phyloP scores from a whole-genome alignment of 2,329 filamentous ascomycete genomes.

The Penicillium sp. region DNA sequence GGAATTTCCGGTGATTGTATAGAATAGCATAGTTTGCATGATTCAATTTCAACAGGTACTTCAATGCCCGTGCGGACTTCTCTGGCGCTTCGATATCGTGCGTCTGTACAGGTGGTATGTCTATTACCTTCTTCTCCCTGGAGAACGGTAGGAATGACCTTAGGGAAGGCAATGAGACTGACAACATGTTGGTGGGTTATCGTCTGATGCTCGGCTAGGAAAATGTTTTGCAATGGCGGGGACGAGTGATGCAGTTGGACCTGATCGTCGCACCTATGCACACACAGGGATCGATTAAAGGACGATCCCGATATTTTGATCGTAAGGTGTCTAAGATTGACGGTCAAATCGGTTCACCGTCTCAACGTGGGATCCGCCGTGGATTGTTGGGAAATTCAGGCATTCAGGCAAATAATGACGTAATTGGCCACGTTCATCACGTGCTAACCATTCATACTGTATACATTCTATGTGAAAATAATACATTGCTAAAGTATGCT shows the following conservation, averaged over 20 bases:
- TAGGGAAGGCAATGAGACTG: conserved; percentile 25
- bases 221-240: neutral
- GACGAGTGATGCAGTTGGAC: neutral
- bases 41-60: conserved; percentile 87
- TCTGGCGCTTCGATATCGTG: conserved; percentile 79
- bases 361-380: conserved; percentile 11
- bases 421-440: neutral
- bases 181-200: neutral
- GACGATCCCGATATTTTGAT: neutral
- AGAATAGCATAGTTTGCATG: conserved; percentile 86
- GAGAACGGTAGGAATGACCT: conserved; percentile 28
- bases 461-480: neutral
- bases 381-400: conserved; percentile 22
- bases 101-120: conserved; percentile 67
- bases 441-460: neutral
- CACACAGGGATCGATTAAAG: neutral
- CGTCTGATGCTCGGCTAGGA: neutral
- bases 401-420: conserved; percentile 7
- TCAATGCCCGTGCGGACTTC: conserved; percentile 77
- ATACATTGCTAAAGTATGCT: neutral
- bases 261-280: neutral
- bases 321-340: neutral
- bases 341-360: conserved; percentile 2
- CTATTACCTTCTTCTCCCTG: conserved; percentile 29
- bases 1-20: conserved; percentile 70